Base-by-base conservation (phyloP, 139 green algal genomes). In the Eudorina sp. region DNA sequence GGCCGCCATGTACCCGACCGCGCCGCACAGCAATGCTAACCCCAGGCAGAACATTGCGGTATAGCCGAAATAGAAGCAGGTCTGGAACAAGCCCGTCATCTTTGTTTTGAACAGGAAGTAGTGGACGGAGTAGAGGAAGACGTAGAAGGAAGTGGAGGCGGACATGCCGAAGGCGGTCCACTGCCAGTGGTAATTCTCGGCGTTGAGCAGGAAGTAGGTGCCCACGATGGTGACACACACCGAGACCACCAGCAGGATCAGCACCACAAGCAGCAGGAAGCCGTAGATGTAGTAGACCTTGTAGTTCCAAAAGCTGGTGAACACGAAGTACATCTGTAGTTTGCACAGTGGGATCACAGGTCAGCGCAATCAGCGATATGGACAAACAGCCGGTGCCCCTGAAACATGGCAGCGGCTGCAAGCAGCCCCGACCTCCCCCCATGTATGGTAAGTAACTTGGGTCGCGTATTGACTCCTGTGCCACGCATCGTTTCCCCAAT, bases 271-370 rank as follows among this genome's bases (percentile, higher is more conserved):
- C 81, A 99, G 93, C 93, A 99, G 97, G 95, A 99, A 99, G 84
- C 97, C 97, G 90, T 99, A 99, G 83, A 99, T 98, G 68, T 99
- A 99, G 92, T 99, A 99, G 14, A 99, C 96, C 95, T 99, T 99
- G 94, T 99, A 99, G 89, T 97, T 97, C 96, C 97, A 98, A 88
- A 99, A 98, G 34, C 89, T 95, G 21, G 96, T 99, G 92, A 99
- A 98, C 43, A 99, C 95, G 91, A 99, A 99, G 93, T 99, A 99
- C 95, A 99, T 98, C 93, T 85, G 40, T 1, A 72, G 29, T 4
- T 34, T 6, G 55, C 55, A 66, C 4, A 25, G 55, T 25, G 55
- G 6, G 55, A 23, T 23, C 55, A 66, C 23, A 5, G 8, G 55
- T 11, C 23, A 66, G 29, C 55, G 29, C 8, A 66, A 66, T 66